Conservation (phyloP, 2,329 filamentous ascomycete species). For the Exserohilum rostratum region DNA sequence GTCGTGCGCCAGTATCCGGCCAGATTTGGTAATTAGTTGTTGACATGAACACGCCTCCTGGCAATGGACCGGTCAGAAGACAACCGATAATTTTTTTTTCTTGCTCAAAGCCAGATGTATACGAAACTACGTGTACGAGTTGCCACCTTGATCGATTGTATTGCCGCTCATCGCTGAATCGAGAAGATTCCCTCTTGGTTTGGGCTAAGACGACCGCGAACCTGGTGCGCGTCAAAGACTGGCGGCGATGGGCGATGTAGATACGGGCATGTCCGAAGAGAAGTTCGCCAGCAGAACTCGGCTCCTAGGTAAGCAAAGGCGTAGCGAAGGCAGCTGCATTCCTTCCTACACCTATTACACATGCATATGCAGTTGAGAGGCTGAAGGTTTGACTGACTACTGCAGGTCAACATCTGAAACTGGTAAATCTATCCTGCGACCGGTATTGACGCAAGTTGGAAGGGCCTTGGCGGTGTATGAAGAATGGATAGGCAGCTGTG, state of each 20-base stretch:
- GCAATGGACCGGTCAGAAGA: not conserved
- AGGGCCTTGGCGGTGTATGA: not conserved
- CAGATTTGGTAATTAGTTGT: not conserved
- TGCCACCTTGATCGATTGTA: slow-evolving; percentile 4
- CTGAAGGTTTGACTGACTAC: slow-evolving; percentile 20
- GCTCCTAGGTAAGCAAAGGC: slow-evolving; percentile 1
- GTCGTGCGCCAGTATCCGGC: not conserved
- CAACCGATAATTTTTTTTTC: not conserved
- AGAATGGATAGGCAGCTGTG: slow-evolving; percentile 4
- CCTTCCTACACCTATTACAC: slow-evolving; percentile 8
- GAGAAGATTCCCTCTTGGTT: not conserved
- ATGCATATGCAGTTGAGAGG: slow-evolving; percentile 18
- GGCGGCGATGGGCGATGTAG: not conserved
- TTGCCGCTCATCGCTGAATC: not conserved
- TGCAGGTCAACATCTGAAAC: slow-evolving; percentile 28
- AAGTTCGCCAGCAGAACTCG: not conserved
- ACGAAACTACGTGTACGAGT: not conserved
- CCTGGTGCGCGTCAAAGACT: not conserved
- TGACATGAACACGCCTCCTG: not conserved
- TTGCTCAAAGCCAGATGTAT: not conserved
- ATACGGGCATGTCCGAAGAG: not conserved
- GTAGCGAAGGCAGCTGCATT: slow-evolving; percentile 13
- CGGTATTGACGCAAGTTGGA: not conserved
- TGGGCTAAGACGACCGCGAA: not conserved
- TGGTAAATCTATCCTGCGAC: slow-evolving; percentile 11